Conservation (phyloP, 768 basidiomycete species). For the Strobilomyces confusus region DNA sequence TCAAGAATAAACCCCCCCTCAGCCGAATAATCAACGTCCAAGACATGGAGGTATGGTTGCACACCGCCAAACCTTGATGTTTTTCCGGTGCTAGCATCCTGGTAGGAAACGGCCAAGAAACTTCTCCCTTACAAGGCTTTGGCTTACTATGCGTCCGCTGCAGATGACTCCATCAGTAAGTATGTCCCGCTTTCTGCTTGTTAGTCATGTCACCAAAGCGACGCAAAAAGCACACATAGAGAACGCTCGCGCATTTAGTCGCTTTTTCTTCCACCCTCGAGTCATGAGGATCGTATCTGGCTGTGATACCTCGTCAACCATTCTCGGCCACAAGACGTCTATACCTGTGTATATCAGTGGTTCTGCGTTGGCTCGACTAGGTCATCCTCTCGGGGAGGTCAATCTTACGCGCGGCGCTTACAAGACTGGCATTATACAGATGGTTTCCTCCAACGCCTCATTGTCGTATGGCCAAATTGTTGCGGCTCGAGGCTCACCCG, state of each 20-base stretch:
- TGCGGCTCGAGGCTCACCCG: conserved; percentile 44
- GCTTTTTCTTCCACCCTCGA: conserved; percentile 85
- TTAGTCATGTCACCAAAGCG: conserved; percentile 15
- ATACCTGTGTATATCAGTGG: conserved; percentile 84
- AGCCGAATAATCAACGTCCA: conserved; percentile 66
- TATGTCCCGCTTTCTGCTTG: conserved; percentile 35
- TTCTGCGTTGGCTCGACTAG: conserved; percentile 80
- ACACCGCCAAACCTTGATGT: neutral
- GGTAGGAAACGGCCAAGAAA: conserved; percentile 66
- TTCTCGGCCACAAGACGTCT: conserved; percentile 65
- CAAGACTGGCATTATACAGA: conserved; percentile 70
- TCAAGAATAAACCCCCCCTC: conserved; percentile 59
- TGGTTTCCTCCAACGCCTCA: conserved; percentile 79
- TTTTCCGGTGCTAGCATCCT: neutral
- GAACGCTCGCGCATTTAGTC: conserved; percentile 75
- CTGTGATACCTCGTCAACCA: conserved; percentile 67
- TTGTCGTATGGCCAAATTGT: conserved; percentile 63
- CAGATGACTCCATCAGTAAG: conserved; percentile 84
- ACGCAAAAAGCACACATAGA: conserved; percentile 49
- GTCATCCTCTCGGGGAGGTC: conserved; percentile 85
- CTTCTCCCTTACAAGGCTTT: conserved; percentile 71
- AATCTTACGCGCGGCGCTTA: conserved; percentile 75
- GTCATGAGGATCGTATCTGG: conserved; percentile 65
- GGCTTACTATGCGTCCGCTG: conserved; percentile 82
- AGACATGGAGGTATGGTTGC: conserved; percentile 69